Conservation (phyloP, 148 eudicot genomes). For the Vaccinium darrowii region DNA sequence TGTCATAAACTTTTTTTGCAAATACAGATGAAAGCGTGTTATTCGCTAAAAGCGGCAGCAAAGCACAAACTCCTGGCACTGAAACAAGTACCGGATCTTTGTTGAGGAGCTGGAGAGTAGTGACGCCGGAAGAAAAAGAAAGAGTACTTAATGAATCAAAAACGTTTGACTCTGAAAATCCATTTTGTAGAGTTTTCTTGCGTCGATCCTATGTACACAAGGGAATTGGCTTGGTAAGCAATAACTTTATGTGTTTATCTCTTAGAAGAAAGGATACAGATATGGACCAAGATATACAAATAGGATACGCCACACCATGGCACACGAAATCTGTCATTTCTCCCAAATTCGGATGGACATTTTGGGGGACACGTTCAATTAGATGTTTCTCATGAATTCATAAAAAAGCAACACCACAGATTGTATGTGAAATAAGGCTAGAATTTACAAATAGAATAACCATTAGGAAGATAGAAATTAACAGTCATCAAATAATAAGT, state of each 20-base stretch:
- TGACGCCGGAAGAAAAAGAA: constrained; percentile 28
- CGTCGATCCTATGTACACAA: constrained; percentile 28
- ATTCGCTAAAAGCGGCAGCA: constrained; percentile 16
- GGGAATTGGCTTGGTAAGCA: constrained; percentile 30
- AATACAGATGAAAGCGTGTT: neutral
- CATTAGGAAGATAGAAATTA: neutral
- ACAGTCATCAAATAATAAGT: neutral
- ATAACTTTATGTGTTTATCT: neutral
- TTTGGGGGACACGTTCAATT: neutral
- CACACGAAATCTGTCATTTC: neutral
- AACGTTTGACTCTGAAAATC: constrained; percentile 21
- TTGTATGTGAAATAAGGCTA: neutral
- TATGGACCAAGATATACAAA: neutral
- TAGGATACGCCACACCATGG: neutral
- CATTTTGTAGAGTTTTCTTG: constrained; percentile 27
- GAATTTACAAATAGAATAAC: neutral
- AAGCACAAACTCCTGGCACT: constrained; percentile 13
- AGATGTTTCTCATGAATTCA: neutral
- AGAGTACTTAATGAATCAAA: constrained; percentile 25
- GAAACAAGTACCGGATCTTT: constrained; percentile 9
- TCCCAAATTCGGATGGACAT: neutral
- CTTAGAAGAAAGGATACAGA: neutral
- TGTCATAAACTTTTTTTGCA: constrained; percentile 4
- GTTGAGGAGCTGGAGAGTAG: constrained; percentile 23
- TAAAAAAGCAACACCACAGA: neutral